Base-by-base conservation (phyloP, 2,329 filamentous ascomycete species). In the Nigrospora oryzae region DNA sequence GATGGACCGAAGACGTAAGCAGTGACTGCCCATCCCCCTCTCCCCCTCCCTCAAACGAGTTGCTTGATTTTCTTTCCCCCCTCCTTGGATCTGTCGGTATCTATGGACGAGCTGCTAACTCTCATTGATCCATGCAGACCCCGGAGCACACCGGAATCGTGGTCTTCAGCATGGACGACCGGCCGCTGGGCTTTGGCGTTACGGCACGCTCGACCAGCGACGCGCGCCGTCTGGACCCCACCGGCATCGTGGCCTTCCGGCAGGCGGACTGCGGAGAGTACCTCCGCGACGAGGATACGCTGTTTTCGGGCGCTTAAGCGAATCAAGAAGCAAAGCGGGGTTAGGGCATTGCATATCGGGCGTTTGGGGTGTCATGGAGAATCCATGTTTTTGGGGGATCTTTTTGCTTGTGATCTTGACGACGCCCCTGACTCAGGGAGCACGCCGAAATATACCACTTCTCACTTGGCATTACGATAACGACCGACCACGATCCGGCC, bases 181-280 rank as follows among this genome's bases (percentile, higher is more conserved):
- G 84, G 17, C 89, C 89, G n/a, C 69, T 93, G 63, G 93, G 93
- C 14, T 98, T 96, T 62, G 91, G 91, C 38, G 83, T 95, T 43
- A 95, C 89, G 36, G 87, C 89, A n/a, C 76, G 89, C 61, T 88
- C 84, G 51, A 94, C 89, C 5, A 81, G 84, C 15, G 90, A 96
- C 64, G 83, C 86, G 23, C 76, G 89, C 58, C 77, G 88, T 53
- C 64, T 96, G 56, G 93, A 96, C 51, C 93, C 93, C 1, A 98
- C 93, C 0, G 89, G 84, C 11, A 84, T 96, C 49, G 84, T 88
- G 11, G 84, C 85, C 45, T 97, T 96, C 67, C 77, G 91, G 53
- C 93, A 98, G 69, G 87, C 88, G 1, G 93, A 98, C 70, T 85
- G 87, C 55, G 93, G 93, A 56, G 91, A 97, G 69, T 98, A 95